phyloP scores from a whole-genome alignment of 495 filamentous ascomycete species.

The Halenospora varia region DNA sequence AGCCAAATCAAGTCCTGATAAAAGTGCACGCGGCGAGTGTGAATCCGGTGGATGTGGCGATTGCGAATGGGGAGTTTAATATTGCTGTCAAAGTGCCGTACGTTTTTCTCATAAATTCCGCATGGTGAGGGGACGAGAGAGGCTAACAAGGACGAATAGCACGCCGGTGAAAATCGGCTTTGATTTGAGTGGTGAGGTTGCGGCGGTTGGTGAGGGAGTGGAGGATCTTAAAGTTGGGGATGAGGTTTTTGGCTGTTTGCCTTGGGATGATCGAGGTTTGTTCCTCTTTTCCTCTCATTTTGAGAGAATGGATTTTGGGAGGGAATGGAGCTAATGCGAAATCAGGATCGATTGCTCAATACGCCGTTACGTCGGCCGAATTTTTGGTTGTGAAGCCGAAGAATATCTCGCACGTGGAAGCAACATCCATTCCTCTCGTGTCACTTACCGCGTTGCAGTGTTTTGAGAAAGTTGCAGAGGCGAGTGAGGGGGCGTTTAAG shows the following conservation, averaged over 20 bases:
- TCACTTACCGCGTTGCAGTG: conserved; percentile 39
- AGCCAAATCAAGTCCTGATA: conserved; percentile 42
- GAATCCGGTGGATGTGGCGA: conserved; percentile 43
- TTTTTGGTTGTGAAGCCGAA: conserved; percentile 35
- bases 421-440: conserved; percentile 30
- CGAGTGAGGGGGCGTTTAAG: background rate
- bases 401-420: conserved; percentile 28
- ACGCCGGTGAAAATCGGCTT: conserved; percentile 35
- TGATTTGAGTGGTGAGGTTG: conserved; percentile 43
- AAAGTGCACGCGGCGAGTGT: conserved; percentile 43
- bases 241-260: conserved; percentile 37
- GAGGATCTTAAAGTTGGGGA: conserved; percentile 42
- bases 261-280: conserved; percentile 21
- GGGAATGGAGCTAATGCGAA: background rate
- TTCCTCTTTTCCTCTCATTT: background rate
- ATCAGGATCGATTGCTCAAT: conserved; percentile 26
- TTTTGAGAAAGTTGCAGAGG: conserved; percentile 27
- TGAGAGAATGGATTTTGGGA: background rate
- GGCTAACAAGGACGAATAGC: background rate
- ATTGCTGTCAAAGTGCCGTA: conserved; percentile 26
- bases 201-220: conserved; percentile 35
- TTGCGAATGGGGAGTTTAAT: conserved; percentile 33
- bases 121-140: no score
- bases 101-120: no score
- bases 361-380: conserved; percentile 26